These are phyloP conservation scores for Ascosphaera aggregata DNA, from an alignment of 2,329 filamentous ascomycete species.

Conservation along the genomic window DNA sequence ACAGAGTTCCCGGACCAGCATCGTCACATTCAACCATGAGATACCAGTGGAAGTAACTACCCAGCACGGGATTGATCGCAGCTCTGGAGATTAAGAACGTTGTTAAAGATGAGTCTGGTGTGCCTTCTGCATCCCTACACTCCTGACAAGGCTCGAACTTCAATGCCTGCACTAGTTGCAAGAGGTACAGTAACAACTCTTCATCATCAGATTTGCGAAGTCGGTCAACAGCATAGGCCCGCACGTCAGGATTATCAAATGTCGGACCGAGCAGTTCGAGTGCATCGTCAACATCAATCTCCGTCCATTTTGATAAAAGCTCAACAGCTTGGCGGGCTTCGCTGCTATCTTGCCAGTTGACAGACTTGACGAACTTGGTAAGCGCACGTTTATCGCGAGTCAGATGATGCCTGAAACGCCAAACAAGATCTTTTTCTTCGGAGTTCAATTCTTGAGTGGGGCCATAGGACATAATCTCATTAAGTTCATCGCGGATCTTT, in stretches of 20 bases:
- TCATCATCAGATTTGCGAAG: slow-evolving; percentile 81
- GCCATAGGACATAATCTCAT: slow-evolving; percentile 74
- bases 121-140: slow-evolving; percentile 35
- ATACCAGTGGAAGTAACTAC: slow-evolving; percentile 96
- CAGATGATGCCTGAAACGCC: slow-evolving; percentile 92
- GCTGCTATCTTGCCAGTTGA: slow-evolving; percentile 70
- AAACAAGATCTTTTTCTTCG: slow-evolving; percentile 87
- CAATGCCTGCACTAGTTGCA: slow-evolving; percentile 86
- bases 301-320: slow-evolving; percentile 77
- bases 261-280: slow-evolving; percentile 81
- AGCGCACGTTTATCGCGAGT: slow-evolving; percentile 78
- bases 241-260: slow-evolving; percentile 69
- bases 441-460: slow-evolving; percentile 71
- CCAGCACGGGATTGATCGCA: slow-evolving; percentile 66
- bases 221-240: slow-evolving; percentile 81
- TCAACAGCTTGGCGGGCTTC: slow-evolving; percentile 80
- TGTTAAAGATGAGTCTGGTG: slow-evolving; percentile 62
- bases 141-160: slow-evolving; percentile 68
- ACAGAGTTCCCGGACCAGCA: slow-evolving; percentile 45
- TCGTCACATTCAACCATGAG: slow-evolving; percentile 96
- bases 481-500: slow-evolving; percentile 83
- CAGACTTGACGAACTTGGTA: slow-evolving; percentile 95
- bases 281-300: slow-evolving; percentile 92
- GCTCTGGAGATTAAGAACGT: slow-evolving; percentile 76
- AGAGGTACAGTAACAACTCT: slow-evolving; percentile 69